Conservation (phyloP, 177 flowering plant genomes). For the Vitis hybrid region DNA sequence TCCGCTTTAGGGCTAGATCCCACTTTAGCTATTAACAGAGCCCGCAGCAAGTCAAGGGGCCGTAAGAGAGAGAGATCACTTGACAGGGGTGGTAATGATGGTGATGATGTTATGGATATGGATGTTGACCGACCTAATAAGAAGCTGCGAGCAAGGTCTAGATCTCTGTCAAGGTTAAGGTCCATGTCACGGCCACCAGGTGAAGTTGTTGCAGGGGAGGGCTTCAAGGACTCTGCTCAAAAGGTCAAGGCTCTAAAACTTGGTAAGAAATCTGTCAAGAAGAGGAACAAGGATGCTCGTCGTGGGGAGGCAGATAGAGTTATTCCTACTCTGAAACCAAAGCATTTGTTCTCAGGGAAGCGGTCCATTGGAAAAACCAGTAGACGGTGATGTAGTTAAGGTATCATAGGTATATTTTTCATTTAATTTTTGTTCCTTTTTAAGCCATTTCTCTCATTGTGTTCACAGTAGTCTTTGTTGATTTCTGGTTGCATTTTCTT, state of each 20-base stretch:
- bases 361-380: slow-evolving; percentile 72
- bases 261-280: slow-evolving; percentile 48
- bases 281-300: slow-evolving; percentile 81
- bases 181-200: slow-evolving; percentile 66
- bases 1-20: slow-evolving; percentile 75
- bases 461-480: not conserved
- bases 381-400: slow-evolving; percentile 47
- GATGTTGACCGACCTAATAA: slow-evolving; percentile 54
- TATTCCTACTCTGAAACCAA: slow-evolving; percentile 74
- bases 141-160: slow-evolving; percentile 53
- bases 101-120: slow-evolving; percentile 55
- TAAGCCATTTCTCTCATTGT: not conserved
- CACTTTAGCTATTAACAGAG: slow-evolving; percentile 55
- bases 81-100: slow-evolving; percentile 34
- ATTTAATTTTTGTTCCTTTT: not conserved
- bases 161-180: slow-evolving; percentile 43
- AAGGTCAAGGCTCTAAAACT: slow-evolving; percentile 57
- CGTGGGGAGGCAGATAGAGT: slow-evolving; percentile 91
- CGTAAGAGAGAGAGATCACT: slow-evolving; percentile 77
- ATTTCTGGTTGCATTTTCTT: not conserved
- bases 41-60: slow-evolving; percentile 72
- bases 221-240: slow-evolving; percentile 66
- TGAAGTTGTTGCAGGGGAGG: slow-evolving; percentile 81
- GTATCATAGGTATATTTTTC: slow-evolving; percentile 5
- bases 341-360: slow-evolving; percentile 83